phyloP scores from a whole-genome alignment of 495 filamentous ascomycete species.

The Talaromyces trachyspermus region DNA sequence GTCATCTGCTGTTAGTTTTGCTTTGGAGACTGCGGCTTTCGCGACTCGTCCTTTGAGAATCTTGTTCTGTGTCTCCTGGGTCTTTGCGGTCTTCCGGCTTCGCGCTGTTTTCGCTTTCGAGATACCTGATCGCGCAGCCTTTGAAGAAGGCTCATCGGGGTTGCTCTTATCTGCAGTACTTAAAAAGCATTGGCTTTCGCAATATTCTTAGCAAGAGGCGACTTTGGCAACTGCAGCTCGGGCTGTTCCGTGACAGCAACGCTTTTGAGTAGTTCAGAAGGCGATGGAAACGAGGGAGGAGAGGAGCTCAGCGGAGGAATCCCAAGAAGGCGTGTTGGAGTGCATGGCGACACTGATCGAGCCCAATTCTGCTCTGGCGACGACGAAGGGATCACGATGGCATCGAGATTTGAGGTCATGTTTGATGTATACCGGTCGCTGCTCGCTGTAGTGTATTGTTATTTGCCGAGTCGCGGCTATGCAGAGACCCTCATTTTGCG shows the following conservation, averaged over 20 bases:
- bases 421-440: too few relatives aligned
- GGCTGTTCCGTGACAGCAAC: slow-evolving; percentile 4
- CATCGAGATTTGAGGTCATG: not conserved
- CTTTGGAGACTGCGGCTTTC: not conserved
- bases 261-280: slow-evolving; percentile 26
- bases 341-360: slow-evolving; percentile 10
- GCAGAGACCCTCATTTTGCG: too few relatives aligned
- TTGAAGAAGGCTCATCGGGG: not conserved
- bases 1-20: slow-evolving; percentile 1
- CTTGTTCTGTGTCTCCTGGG: slow-evolving; percentile 21
- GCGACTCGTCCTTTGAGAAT: slow-evolving; percentile 16
- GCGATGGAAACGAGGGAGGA: slow-evolving; percentile 25
- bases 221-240: slow-evolving; percentile 6
- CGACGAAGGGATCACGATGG: slow-evolving; percentile 16
- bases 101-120: slow-evolving; percentile 14
- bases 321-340: slow-evolving; percentile 10
- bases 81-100: slow-evolving; percentile 13
- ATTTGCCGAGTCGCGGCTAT: too few relatives aligned
- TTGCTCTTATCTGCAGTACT: not conserved
- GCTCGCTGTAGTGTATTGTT: not conserved
- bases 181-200: not conserved
- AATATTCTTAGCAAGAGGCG: not conserved
- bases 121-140: not conserved
- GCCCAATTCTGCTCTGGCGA: slow-evolving; percentile 25
- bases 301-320: slow-evolving; percentile 18